Evolutionary conservation across 1,139 yeast genomes (phyloP).

Genomic region (Yamadazyma spencermartinsiae): DNA sequence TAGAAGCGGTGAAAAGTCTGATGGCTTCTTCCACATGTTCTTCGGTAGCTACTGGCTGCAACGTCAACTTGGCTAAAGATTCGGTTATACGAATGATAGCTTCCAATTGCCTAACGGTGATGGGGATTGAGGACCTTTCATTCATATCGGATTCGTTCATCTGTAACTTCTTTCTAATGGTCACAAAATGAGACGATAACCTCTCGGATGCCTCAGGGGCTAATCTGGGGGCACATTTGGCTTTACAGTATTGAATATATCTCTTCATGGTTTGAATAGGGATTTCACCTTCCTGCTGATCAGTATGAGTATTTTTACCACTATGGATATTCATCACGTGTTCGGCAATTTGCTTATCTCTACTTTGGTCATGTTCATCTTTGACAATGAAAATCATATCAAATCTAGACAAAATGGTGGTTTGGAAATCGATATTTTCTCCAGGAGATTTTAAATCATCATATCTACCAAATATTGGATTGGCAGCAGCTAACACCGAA

Average conservation of each 20-base stretch:
- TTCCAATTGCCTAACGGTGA: conserved; percentile 95
- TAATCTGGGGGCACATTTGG: conserved; percentile 89
- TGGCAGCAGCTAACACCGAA: conserved; percentile 95
- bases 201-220: conserved; percentile 89
- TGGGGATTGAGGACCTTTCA: conserved; percentile 93
- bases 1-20: conserved; percentile 90
- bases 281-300: conserved; percentile 77
- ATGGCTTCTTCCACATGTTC: conserved; percentile 96
- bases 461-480: conserved; percentile 94
- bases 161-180: conserved; percentile 82
- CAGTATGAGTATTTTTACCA: conserved; percentile 56
- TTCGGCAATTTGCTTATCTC: conserved; percentile 88
- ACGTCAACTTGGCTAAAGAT: conserved; percentile 82
- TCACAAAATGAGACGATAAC: conserved; percentile 91
- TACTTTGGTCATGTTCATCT: conserved; percentile 85
- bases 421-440: conserved; percentile 96
- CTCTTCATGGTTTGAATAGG: conserved; percentile 90
- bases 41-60: conserved; percentile 81
- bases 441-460: conserved; percentile 97
- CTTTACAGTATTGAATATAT: conserved; percentile 85
- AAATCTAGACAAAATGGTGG: conserved; percentile 93
- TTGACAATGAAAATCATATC: conserved; percentile 98
- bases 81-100: conserved; percentile 97
- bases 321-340: conserved; percentile 96
- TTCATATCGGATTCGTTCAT: conserved; percentile 78